phyloP scores from a whole-genome alignment of 257 asterid species.

The Ehretia macrophylla region DNA sequence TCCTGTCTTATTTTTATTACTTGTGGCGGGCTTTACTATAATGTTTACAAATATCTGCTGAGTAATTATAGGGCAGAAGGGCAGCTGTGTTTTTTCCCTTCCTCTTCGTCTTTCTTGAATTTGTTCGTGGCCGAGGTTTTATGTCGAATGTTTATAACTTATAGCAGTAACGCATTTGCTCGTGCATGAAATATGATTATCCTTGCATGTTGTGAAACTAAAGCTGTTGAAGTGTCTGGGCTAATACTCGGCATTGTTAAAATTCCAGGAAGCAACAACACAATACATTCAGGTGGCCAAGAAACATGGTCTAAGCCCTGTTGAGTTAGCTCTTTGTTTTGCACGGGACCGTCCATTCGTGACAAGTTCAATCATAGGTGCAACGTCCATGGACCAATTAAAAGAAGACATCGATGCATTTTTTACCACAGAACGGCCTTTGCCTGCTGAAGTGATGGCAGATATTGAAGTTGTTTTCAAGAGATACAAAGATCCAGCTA shows the following conservation, averaged over 20 bases:
- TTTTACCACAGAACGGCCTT: conserved; percentile 61
- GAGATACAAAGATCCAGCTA: conserved; percentile 84
- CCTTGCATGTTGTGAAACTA: background rate
- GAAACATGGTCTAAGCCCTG: conserved; percentile 64
- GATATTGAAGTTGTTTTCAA: conserved; percentile 67
- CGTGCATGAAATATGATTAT: background rate
- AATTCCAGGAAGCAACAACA: conserved; percentile 68
- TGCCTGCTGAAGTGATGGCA: conserved; percentile 50
- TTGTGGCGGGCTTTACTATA: too few relatives aligned
- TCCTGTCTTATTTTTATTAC: too few relatives aligned
- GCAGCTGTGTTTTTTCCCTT: background rate
- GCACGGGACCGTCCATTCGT: conserved; percentile 73
- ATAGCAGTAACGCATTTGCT: too few relatives aligned
- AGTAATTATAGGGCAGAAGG: too few relatives aligned
- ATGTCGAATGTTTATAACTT: too few relatives aligned
- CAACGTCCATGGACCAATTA: conserved; percentile 72
- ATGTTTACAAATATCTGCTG: too few relatives aligned
- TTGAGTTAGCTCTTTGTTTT: conserved; percentile 78
- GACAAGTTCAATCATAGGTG: conserved; percentile 77
- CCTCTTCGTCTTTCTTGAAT: background rate
- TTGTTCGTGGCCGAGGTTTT: too few relatives aligned
- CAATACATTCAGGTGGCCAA: conserved; percentile 66
- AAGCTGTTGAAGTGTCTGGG: background rate
- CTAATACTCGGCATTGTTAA: conserved; percentile 10
- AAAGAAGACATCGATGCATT: conserved; percentile 71